A percentile compares a stretch with the other conserved stretches of the same genome.
Conservation (phyloP, 2,329 filamentous ascomycete genomes). For the Pseudogymnoascus sp. region DNA sequence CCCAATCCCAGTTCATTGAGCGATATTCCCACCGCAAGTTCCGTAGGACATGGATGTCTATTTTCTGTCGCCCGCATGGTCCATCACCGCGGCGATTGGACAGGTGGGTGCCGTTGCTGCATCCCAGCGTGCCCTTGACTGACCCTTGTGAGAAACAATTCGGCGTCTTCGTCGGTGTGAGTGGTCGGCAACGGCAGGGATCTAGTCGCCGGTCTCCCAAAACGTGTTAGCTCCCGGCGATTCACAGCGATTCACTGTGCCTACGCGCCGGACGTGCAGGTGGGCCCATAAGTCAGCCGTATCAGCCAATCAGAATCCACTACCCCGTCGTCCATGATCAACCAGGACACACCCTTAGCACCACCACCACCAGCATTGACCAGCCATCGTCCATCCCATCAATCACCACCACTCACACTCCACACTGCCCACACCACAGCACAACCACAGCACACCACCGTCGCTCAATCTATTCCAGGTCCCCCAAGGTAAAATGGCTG, state of each 20-base stretch:
- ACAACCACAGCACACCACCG: background rate
- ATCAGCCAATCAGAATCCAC: background rate
- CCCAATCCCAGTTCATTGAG: background rate
- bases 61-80: background rate
- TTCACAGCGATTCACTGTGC: slow-evolving; percentile 10
- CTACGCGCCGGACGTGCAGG: slow-evolving; percentile 18
- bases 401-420: slow-evolving; percentile 6
- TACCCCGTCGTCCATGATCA: background rate
- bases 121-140: background rate
- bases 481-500: slow-evolving; percentile 11
- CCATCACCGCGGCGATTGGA: background rate
- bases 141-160: background rate
- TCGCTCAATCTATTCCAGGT: background rate
- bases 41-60: slow-evolving; percentile 1
- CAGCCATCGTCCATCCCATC: slow-evolving; percentile 11
- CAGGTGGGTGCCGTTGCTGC: background rate
- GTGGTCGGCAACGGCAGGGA: slow-evolving; percentile 10
- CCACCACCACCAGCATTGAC: background rate
- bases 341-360: background rate
- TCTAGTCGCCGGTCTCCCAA: slow-evolving; percentile 16
- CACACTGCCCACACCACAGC: background rate
- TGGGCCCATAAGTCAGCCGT: slow-evolving; percentile 10
- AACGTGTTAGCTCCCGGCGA: slow-evolving; percentile 12
- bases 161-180: background rate
- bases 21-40: background rate